A percentile compares a stretch with the other conserved stretches of the same genome.
Conservation (phyloP, 2,329 filamentous ascomycete genomes). For the Lecanicillium sp. region DNA sequence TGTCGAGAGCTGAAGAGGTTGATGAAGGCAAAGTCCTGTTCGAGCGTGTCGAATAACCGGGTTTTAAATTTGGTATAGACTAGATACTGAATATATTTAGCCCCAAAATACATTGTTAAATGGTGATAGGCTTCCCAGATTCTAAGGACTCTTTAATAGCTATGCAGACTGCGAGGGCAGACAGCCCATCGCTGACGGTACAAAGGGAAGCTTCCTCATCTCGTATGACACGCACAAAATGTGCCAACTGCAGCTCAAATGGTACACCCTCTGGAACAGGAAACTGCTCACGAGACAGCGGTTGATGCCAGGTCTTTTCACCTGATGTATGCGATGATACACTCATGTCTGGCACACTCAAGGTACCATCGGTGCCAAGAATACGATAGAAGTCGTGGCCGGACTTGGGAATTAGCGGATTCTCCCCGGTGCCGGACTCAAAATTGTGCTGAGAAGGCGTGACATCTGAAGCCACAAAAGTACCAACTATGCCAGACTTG, state of each 20-base stretch:
- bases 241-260: constrained; percentile 43
- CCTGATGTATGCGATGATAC: constrained; percentile 34
- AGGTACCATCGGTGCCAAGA: constrained; percentile 41
- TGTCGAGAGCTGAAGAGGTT: background rate
- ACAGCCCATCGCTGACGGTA: constrained; percentile 38
- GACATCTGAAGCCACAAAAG: constrained; percentile 47
- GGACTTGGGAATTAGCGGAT: constrained; percentile 39
- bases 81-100: background rate
- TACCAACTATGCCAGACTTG: constrained; percentile 45
- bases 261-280: constrained; percentile 23
- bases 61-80: background rate
- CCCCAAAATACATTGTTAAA: background rate
- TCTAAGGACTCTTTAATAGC: constrained; percentile 38
- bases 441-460: constrained; percentile 45
- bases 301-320: constrained; percentile 34
- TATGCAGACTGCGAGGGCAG: constrained; percentile 44
- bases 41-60: background rate
- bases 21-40: constrained; percentile 1
- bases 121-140: background rate
- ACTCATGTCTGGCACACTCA: constrained; percentile 48
- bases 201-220: constrained; percentile 36
- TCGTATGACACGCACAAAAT: constrained; percentile 42
- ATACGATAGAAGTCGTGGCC: constrained; percentile 43
- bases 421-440: constrained; percentile 51
- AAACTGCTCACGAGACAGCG: constrained; percentile 2